Conservation (phyloP, 2,329 filamentous ascomycete species). For the Sporothrix luriei region DNA sequence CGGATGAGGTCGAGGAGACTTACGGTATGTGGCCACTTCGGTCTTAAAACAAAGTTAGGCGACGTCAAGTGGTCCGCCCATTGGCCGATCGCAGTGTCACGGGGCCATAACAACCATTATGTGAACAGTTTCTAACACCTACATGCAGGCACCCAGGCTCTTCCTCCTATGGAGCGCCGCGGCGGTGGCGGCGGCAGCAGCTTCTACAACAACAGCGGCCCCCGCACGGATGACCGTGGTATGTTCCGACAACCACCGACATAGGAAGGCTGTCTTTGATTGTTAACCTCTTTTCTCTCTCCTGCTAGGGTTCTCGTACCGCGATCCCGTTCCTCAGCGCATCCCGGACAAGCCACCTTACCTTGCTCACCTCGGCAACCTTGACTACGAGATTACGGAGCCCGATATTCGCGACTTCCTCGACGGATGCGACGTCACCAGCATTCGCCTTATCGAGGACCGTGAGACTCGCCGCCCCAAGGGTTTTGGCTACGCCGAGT, state of each 20-base stretch:
- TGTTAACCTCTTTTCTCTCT: background rate
- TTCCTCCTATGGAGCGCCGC: conserved; percentile 55
- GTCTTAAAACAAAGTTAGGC: background rate
- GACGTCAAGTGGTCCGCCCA: conserved; percentile 24
- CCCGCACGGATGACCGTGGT: conserved; percentile 33
- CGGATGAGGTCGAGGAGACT: conserved; percentile 96
- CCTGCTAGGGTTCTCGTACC: conserved; percentile 41
- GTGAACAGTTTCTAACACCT: background rate
- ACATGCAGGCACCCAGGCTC: conserved; percentile 58
- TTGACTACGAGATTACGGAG: conserved; percentile 89
- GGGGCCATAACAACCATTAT: background rate
- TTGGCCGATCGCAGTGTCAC: background rate
- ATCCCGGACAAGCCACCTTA: conserved; percentile 91
- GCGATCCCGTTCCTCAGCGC: conserved; percentile 71
- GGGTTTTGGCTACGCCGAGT: conserved; percentile 98
- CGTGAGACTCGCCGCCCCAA: conserved; percentile 92
- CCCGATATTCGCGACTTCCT: conserved; percentile 87
- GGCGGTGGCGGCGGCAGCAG: conserved; percentile 40
- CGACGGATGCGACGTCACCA: conserved; percentile 78
- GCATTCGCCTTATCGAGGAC: conserved; percentile 95
- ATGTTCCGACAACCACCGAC: conserved; percentile 4
- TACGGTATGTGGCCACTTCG: conserved; percentile 61
- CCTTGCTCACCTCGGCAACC: conserved; percentile 93
- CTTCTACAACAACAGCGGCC: conserved; percentile 34
- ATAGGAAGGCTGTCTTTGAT: background rate